Evolutionary conservation across 768 basidiomycete genomes (phyloP).

Genomic region (Mycena metata): DNA sequence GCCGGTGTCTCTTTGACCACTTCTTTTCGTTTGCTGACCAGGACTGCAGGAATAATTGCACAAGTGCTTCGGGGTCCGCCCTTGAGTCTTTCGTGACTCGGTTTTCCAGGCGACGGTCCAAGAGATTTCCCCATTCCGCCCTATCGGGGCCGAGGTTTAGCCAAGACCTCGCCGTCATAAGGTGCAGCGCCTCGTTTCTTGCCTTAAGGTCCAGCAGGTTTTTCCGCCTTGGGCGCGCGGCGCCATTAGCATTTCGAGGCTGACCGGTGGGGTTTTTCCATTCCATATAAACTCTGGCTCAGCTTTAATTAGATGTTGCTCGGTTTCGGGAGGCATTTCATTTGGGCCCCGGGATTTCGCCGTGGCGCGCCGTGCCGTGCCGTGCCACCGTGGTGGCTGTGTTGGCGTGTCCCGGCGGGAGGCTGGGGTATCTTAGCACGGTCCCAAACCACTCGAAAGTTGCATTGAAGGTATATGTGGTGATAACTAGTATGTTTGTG

Average conservation of each 20-base stretch:
- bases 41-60: not conserved
- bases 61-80: not conserved
- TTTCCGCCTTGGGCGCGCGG: slow-evolving; percentile 16
- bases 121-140: slow-evolving; percentile 1
- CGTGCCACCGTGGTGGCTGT: too few relatives aligned
- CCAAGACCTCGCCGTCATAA: slow-evolving; percentile 24
- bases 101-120: not conserved
- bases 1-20: not conserved
- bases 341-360: too few relatives aligned
- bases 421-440: too few relatives aligned
- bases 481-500: too few relatives aligned
- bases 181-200: slow-evolving; percentile 25
- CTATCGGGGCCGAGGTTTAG: slow-evolving; percentile 4
- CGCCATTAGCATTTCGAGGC: slow-evolving; percentile 5
- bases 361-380: too few relatives aligned
- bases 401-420: too few relatives aligned
- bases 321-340: too few relatives aligned
- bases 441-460: too few relatives aligned
- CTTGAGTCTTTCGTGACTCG: not conserved
- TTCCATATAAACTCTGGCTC: not conserved
- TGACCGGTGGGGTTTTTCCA: slow-evolving; percentile 13
- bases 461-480: too few relatives aligned
- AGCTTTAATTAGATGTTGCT: not conserved
- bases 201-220: slow-evolving; percentile 28
- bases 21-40: slow-evolving; percentile 6